These are phyloP conservation scores for Neoascochyta sp. DNA, from an alignment of 2,329 filamentous ascomycete species.

Conservation along the genomic window DNA sequence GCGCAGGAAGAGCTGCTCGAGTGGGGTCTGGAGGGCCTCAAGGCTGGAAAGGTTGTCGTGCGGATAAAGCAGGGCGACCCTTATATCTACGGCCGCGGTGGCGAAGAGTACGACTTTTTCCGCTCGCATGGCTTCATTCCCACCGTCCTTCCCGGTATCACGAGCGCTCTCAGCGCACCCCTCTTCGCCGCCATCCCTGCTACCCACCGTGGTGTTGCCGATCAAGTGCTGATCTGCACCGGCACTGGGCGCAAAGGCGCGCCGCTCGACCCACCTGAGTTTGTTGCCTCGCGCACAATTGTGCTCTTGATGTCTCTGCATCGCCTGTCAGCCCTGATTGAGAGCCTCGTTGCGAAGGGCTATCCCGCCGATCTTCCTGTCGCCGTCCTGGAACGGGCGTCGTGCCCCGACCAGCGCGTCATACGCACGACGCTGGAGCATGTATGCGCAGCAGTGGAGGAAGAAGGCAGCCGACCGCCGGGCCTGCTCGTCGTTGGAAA, in stretches of 20 bases:
- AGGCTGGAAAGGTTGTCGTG: conserved; percentile 73
- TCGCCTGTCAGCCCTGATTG: conserved; percentile 69
- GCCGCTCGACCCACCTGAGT: conserved; percentile 76
- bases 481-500: conserved; percentile 81
- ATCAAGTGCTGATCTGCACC: conserved; percentile 94
- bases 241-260: conserved; percentile 90
- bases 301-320: conserved; percentile 96
- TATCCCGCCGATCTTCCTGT: conserved; percentile 83
- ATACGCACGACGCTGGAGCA: conserved; percentile 80
- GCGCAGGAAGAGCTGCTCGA: conserved; percentile 87
- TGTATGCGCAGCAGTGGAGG: conserved; percentile 78
- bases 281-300: conserved; percentile 71
- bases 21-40: conserved; percentile 67
- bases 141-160: conserved; percentile 82
- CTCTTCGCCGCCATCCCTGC: conserved; percentile 84
- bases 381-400: conserved; percentile 88
- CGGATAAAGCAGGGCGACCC: conserved; percentile 95
- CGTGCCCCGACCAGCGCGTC: conserved; percentile 89
- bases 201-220: conserved; percentile 84
- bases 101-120: conserved; percentile 89
- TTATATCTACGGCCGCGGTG: conserved; percentile 91
- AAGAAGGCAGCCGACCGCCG: conserved; percentile 83
- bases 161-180: conserved; percentile 79
- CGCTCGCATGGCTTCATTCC: conserved; percentile 64
- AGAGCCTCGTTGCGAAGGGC: conserved; percentile 53